A percentile compares a stretch with the other conserved stretches of the same genome.
Evolutionary conservation across 148 eudicot genomes (phyloP).

Genomic region (Vaccinium macrocarpon): DNA sequence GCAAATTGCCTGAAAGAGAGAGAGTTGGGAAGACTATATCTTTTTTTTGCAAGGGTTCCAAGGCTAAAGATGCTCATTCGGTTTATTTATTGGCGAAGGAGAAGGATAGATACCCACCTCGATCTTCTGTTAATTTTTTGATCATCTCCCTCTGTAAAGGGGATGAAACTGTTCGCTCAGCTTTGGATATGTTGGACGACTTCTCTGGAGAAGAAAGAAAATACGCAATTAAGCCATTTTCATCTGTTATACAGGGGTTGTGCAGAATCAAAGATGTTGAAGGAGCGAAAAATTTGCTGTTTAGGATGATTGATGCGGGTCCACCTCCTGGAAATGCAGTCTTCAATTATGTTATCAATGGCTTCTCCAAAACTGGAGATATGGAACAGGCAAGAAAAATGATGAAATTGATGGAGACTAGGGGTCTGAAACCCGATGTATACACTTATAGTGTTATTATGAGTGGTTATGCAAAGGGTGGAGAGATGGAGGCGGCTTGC

Average conservation of each 20-base stretch:
- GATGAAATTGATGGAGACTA: constrained; percentile 58
- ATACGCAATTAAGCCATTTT: constrained; percentile 49
- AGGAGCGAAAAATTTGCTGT: constrained; percentile 56
- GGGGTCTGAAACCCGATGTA: constrained; percentile 87
- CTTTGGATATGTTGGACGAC: constrained; percentile 57
- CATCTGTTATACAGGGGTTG: constrained; percentile 54
- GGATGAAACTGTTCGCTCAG: constrained; percentile 53
- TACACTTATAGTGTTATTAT: constrained; percentile 73
- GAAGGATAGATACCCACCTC: constrained; percentile 45
- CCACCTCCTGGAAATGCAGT: constrained; percentile 81
- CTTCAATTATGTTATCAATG: constrained; percentile 54
- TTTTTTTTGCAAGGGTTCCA: constrained; percentile 54
- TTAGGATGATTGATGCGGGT: constrained; percentile 69
- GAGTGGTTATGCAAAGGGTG: constrained; percentile 71
- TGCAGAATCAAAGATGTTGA: constrained; percentile 64
- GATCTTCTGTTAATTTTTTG: constrained; percentile 43
- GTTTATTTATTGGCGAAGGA: constrained; percentile 62
- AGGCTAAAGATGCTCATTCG: constrained; percentile 54
- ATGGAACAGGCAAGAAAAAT: constrained; percentile 58
- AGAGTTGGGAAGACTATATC: constrained; percentile 65
- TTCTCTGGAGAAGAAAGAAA: constrained; percentile 49
- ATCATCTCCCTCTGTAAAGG: constrained; percentile 49
- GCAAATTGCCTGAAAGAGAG: constrained; percentile 51
- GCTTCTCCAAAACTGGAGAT: constrained; percentile 61
- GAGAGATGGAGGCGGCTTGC: constrained; percentile 77